Base-by-base conservation (phyloP, 805 yeast species). In the Ogataea pini region DNA sequence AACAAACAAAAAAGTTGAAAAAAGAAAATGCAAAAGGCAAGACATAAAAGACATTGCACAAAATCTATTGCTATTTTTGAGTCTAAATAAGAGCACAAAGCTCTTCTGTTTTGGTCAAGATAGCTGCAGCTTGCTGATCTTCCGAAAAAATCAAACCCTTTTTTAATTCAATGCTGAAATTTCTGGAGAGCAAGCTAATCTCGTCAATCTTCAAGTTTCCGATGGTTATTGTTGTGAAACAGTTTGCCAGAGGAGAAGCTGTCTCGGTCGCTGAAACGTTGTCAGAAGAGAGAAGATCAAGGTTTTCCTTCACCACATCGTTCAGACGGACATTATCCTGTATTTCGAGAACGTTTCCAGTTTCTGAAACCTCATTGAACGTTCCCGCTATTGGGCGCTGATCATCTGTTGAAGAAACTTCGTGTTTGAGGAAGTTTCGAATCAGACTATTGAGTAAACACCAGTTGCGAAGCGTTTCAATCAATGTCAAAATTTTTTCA, bases 381-480 rank as follows among this genome's bases (percentile, higher is more conserved):
- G 24, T 17, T 10, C 18, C 48, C 8, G 28, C 20, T 1, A 16
- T 19, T 7, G 34, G 25, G 17, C 10, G 22, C 10, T 32, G 19
- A 17, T 32, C 37, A 19, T 41, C 48, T 19, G 32, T 37, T 13
- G 47, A 27, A 13, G 19, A n/a, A 12, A 44, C 33, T 24, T 48
- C 48, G 22, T 45, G 47, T 12, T 43, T 48, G 13, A 51, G 37
- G 25, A 48, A 43, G 38, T 64, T 63, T 3, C 62, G 42, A 12
- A 65, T 31, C 9, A 64, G 31, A 17, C 50, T 61, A 44, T 59
- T 60, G 17, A 64, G 16, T 18, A 63, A 44, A 28, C 61, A 59
- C 70, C 69, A 65, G 17, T 46, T 63, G 12, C 70, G 48, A 3
- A 65, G 43, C 0, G 48, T 47, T n/a, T 48, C 45, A 3, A 64